Evolutionary conservation across 2,329 filamentous ascomycete species (phyloP).

Genomic region (Neonectria neomacrospora): DNA sequence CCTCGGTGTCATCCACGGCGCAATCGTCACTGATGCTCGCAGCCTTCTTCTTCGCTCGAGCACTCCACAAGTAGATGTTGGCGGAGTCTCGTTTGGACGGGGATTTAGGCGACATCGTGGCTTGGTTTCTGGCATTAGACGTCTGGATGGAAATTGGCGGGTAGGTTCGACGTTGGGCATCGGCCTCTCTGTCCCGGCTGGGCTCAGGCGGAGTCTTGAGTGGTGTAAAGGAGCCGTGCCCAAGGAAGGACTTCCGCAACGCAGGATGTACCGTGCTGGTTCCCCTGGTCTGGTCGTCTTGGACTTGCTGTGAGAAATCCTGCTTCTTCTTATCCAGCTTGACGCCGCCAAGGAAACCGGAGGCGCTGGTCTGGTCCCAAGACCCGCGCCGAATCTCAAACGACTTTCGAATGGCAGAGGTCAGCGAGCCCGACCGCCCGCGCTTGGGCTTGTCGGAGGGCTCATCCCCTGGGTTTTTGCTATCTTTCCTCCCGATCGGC

Average conservation of each 20-base stretch:
- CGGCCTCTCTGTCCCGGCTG: slow-evolving; percentile 34
- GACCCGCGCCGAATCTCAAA: slow-evolving; percentile 51
- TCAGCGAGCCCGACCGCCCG: slow-evolving; percentile 52
- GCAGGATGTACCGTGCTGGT: slow-evolving; percentile 50
- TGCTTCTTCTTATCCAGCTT: slow-evolving; percentile 55
- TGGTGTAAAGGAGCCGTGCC: slow-evolving; percentile 44
- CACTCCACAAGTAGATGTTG: slow-evolving; percentile 47
- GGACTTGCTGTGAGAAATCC: slow-evolving; percentile 45
- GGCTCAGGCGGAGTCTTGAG: slow-evolving; percentile 42
- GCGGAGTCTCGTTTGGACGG: slow-evolving; percentile 46
- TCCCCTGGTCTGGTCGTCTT: slow-evolving; percentile 42
- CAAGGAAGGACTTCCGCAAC: slow-evolving; percentile 45
- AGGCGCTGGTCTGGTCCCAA: slow-evolving; percentile 46
- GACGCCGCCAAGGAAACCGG: slow-evolving; percentile 54
- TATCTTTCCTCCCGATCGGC: slow-evolving; percentile 31
- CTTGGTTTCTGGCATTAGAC: slow-evolving; percentile 41
- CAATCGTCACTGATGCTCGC: slow-evolving; percentile 33
- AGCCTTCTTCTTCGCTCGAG: slow-evolving; percentile 33
- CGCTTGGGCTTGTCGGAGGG: slow-evolving; percentile 37
- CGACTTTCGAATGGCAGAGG: slow-evolving; percentile 49
- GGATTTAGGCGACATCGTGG: slow-evolving; percentile 43
- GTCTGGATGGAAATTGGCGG: slow-evolving; percentile 53
- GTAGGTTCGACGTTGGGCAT: slow-evolving; percentile 47
- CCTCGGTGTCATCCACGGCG: slow-evolving; percentile 39
- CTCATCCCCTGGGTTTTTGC: slow-evolving; percentile 31